Evolutionary conservation across 306 rosid genomes (phyloP).

Genomic region (Vigna hirtella): DNA sequence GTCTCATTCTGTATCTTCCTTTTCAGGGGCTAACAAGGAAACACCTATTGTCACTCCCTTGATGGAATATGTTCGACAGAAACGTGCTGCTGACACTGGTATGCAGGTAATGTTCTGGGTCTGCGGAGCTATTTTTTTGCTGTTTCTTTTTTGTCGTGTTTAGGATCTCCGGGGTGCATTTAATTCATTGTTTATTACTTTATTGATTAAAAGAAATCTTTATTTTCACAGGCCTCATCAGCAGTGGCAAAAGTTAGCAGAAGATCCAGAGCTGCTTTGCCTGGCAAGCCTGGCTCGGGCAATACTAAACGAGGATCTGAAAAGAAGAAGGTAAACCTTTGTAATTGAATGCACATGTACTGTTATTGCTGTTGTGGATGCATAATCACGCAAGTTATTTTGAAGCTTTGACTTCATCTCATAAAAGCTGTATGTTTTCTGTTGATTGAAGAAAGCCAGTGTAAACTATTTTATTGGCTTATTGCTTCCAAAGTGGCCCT

Average conservation of each 20-base stretch:
- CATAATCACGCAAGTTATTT: slow-evolving; percentile 16
- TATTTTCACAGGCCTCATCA: slow-evolving; percentile 56
- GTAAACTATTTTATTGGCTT: slow-evolving; percentile 20
- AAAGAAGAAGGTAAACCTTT: slow-evolving; percentile 74
- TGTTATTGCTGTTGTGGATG: slow-evolving; percentile 14
- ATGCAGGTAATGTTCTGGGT: slow-evolving; percentile 62
- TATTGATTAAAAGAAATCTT: background rate
- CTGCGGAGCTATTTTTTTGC: background rate
- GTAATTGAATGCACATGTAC: slow-evolving; percentile 6
- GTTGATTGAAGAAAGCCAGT: background rate
- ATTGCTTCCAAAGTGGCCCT: slow-evolving; percentile 16
- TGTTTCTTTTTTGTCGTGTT: background rate
- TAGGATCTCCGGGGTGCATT: background rate
- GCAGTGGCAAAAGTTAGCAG: slow-evolving; percentile 72
- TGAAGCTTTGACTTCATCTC: slow-evolving; percentile 27
- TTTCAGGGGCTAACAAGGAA: slow-evolving; percentile 78
- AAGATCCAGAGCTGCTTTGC: slow-evolving; percentile 64
- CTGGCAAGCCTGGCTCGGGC: slow-evolving; percentile 62
- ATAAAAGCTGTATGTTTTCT: slow-evolving; percentile 14
- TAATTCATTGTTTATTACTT: background rate
- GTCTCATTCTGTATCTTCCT: slow-evolving; percentile 38
- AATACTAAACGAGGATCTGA: slow-evolving; percentile 71
- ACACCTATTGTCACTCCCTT: slow-evolving; percentile 81
- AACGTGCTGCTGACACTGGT: slow-evolving; percentile 69
- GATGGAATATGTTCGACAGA: slow-evolving; percentile 93